These are phyloP conservation scores for Peronospora belbahrii DNA, from an alignment of 352 stramenopile genomes.

Conservation along the genomic window DNA sequence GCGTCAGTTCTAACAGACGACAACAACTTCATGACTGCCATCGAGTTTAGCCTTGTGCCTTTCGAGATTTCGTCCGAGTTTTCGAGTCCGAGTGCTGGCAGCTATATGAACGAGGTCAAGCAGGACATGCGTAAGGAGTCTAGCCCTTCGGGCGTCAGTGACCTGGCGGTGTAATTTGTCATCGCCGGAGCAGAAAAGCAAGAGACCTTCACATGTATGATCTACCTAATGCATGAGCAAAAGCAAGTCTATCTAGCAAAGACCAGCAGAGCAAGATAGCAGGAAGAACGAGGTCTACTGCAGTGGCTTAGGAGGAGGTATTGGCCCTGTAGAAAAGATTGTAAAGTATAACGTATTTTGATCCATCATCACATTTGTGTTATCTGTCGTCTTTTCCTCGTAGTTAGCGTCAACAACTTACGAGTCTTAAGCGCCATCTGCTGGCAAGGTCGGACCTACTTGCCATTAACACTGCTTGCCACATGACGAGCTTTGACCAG, in stretches of 20 bases:
- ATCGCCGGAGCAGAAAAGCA: background rate
- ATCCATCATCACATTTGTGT: background rate
- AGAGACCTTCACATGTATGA: conserved; percentile 11
- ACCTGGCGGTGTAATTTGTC: conserved; percentile 39
- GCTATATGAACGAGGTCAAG: conserved; percentile 18
- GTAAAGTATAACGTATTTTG: conserved; percentile 58
- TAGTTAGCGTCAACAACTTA: conserved; percentile 17
- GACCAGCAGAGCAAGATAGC: conserved; percentile 6
- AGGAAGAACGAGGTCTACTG: conserved; percentile 6
- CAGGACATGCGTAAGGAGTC: conserved; percentile 39
- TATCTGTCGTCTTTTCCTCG: background rate
- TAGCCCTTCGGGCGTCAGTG: conserved; percentile 45
- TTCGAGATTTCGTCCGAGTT: conserved; percentile 48
- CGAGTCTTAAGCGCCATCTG: conserved; percentile 15
- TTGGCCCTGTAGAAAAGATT: conserved; percentile 30
- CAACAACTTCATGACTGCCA: conserved; percentile 30
- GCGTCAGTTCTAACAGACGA: conserved; percentile 55
- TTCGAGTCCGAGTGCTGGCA: conserved; percentile 7
- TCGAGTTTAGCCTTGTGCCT: conserved; percentile 63
- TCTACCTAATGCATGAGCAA: conserved; percentile 15
- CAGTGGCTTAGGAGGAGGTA: conserved; percentile 12
- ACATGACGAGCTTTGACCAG: conserved; percentile 10
- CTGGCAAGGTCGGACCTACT: conserved; percentile 30
- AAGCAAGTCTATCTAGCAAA: conserved; percentile 12
- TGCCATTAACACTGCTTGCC: background rate